These are phyloP conservation scores for Ophiostoma novo-ulmi DNA, from an alignment of 2,329 filamentous ascomycete genomes.

Conservation along the genomic window DNA sequence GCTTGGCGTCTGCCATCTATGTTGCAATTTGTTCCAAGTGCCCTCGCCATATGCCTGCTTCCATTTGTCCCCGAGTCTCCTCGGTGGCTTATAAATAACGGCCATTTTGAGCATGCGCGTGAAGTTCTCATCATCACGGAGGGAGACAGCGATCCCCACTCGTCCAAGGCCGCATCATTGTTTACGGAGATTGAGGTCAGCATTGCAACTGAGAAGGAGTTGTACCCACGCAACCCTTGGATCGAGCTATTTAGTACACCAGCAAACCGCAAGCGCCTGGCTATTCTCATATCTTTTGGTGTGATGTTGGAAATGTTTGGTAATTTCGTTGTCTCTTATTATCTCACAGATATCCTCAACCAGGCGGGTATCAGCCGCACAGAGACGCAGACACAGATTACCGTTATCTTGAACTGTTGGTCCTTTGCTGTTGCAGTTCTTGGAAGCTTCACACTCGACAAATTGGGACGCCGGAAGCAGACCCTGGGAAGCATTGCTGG, in stretches of 20 bases:
- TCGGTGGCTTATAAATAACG: neutral
- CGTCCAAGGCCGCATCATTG: neutral
- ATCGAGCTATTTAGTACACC: neutral
- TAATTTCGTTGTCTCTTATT: neutral
- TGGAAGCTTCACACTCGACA: neutral
- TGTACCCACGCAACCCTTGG: neutral
- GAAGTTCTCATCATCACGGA: neutral
- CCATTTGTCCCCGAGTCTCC: neutral
- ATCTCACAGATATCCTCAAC: neutral
- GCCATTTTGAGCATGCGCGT: neutral
- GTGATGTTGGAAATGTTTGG: neutral
- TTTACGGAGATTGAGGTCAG: neutral
- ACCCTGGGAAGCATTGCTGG: neutral
- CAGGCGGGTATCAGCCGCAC: neutral
- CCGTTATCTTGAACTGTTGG: neutral
- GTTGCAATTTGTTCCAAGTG: neutral
- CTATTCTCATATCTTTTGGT: neutral
- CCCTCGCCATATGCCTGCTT: neutral
- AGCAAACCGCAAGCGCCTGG: neutral
- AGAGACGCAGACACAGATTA: neutral
- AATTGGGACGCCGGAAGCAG: neutral
- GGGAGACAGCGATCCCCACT: neutral
- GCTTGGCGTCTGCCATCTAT: neutral
- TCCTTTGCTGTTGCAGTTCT: neutral
- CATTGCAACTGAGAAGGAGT: neutral